A percentile compares a stretch with the other conserved stretches of the same genome.
Conservation (phyloP, 768 basidiomycete species). For the Strobilomyces confusus region DNA sequence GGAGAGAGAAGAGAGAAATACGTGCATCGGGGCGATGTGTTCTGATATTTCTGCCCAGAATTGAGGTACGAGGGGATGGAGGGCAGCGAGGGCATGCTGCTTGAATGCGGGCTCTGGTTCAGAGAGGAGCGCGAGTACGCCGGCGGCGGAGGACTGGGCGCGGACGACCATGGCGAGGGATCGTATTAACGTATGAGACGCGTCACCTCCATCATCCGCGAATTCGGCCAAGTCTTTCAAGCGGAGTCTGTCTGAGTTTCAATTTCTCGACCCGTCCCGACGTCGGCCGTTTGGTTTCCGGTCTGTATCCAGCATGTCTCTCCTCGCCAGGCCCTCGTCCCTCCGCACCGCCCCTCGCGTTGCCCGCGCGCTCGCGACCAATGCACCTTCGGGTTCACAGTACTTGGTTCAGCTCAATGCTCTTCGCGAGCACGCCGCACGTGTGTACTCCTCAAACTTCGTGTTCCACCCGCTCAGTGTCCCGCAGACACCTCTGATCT, state of each 20-base stretch:
- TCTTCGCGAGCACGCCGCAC: constrained; percentile 60
- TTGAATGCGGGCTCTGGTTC: constrained; percentile 88
- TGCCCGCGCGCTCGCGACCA: constrained; percentile 36
- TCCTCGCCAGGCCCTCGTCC: constrained; percentile 42
- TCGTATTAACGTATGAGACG: constrained; percentile 23
- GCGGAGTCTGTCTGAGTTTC: constrained; percentile 29
- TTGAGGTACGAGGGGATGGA: constrained; percentile 81
- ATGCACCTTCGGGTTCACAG: constrained; percentile 35
- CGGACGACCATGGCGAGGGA: constrained; percentile 56
- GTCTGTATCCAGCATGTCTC: constrained; percentile 38
- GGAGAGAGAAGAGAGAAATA: constrained; percentile 16
- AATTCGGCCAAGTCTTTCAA: constrained; percentile 19
- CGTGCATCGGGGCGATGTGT: constrained; percentile 84
- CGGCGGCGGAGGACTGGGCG: constrained; percentile 78
- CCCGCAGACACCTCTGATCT: constrained; percentile 65
- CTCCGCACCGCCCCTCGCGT: constrained; percentile 42
- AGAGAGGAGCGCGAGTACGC: constrained; percentile 85
- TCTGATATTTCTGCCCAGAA: constrained; percentile 99
- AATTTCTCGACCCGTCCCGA: constrained; percentile 22
- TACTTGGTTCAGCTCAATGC: constrained; percentile 54
- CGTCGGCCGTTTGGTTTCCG: constrained; percentile 22
- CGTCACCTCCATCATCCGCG: constrained; percentile 44
- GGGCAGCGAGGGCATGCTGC: constrained; percentile 82
- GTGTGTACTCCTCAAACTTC: constrained; percentile 35
- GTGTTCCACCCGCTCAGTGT: constrained; percentile 8